These are phyloP conservation scores for Paxillus rubicundulus DNA, from an alignment of 768 basidiomycete genomes.

Conservation along the genomic window DNA sequence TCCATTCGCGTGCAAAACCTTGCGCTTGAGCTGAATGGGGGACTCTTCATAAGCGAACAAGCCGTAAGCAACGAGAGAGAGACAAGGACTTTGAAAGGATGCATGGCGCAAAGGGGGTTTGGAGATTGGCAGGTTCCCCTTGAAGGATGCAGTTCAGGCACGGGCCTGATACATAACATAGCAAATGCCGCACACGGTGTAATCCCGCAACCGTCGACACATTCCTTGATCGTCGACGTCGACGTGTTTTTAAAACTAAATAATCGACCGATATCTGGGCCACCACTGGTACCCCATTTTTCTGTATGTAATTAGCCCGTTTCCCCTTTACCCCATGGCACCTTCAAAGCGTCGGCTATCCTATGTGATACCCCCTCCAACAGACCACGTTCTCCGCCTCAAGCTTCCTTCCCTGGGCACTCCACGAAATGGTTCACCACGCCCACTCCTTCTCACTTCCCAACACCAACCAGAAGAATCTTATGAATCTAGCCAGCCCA, in stretches of 20 bases:
- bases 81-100: too few species aligned
- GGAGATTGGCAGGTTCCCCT: too few species aligned
- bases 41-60: conserved; percentile 41
- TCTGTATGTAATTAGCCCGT: conserved; percentile 22
- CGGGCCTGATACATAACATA: neutral
- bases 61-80: conserved; percentile 50
- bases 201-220: neutral
- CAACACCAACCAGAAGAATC: conserved; percentile 21
- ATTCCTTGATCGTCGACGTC: neutral
- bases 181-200: neutral
- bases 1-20: conserved; percentile 38
- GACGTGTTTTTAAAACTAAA: neutral
- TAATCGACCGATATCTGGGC: neutral
- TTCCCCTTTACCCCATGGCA: conserved; percentile 27
- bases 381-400: conserved; percentile 59
- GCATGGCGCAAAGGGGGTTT: too few species aligned
- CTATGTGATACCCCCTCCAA: conserved; percentile 80
- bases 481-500: conserved; percentile 48
- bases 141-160: conserved; percentile 1
- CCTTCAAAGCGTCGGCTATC: conserved; percentile 71
- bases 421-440: conserved; percentile 62
- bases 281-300: neutral
- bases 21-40: conserved; percentile 43
- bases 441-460: conserved; percentile 60
- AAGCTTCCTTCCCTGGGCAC: conserved; percentile 66